Percentiles rank a stretch among this genome's conserved stretches.
phyloP scores from a whole-genome alignment of 306 rosid species.

The Calophaca sinica region DNA sequence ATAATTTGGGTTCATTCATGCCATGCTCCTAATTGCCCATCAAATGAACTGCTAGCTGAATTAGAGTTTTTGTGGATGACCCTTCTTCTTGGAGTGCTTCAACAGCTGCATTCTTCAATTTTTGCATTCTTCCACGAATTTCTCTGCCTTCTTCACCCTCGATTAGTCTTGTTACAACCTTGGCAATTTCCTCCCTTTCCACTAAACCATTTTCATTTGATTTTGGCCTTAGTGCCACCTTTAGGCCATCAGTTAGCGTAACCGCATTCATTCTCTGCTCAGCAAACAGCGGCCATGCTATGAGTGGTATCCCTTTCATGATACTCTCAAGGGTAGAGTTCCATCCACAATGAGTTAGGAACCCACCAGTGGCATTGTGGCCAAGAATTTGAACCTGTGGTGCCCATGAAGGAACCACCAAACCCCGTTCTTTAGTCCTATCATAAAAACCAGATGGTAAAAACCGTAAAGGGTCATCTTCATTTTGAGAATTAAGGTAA shows the following conservation, averaged over 20 bases:
- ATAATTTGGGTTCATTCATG: background rate
- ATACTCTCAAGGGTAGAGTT: background rate
- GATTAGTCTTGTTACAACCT: background rate
- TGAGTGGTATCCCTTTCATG: constrained; percentile 25
- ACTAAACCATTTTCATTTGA: constrained; percentile 6
- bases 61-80: constrained; percentile 9
- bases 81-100: constrained; percentile 5
- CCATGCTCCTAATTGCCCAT: background rate
- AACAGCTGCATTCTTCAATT: constrained; percentile 8
- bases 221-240: constrained; percentile 28
- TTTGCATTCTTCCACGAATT: constrained; percentile 15
- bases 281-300: constrained; percentile 42
- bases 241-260: background rate
- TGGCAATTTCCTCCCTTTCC: background rate
- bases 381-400: constrained; percentile 47
- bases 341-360: constrained; percentile 50
- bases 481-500: constrained; percentile 13
- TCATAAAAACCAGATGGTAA: no score
- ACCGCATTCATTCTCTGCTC: constrained; percentile 41
- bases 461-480: constrained; percentile 11
- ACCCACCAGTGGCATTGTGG: constrained; percentile 45
- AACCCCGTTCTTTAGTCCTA: constrained; percentile 40
- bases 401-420: constrained; percentile 50
- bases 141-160: constrained; percentile 28
- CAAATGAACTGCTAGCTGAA: background rate